Evolutionary conservation across 163 green algal species (phyloP), one percentile per base, ranked within the genome.

Genomic region (Trebouxiophyceae sp.): DNA sequence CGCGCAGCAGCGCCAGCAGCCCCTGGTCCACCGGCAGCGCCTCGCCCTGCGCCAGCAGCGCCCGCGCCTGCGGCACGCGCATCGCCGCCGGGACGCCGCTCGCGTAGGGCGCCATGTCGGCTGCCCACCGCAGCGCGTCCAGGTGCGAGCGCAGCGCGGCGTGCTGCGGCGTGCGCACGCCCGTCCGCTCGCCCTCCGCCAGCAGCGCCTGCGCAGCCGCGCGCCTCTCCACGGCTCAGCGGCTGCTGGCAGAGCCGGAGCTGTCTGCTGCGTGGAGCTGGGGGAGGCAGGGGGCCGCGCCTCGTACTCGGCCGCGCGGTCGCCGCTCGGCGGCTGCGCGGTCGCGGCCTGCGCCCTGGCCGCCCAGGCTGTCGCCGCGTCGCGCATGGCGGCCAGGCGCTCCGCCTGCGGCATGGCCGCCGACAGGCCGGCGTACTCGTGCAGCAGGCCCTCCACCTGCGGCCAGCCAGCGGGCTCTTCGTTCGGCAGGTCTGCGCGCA

Each of bases 161-260:
- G 3, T 81, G 59, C 62, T 80, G 60, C 31, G 66, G 62, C 60
- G 76, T 70, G 19, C 33, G 20, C 56, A 82, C 31, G 19, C 68
- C 73, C 46, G 72, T 32, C 0, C 7, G 29, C 54, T 66, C 19
- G 20, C 76, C 76, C 12, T 67, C 58, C 47, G 77, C 69, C 46
- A 70, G 12, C 46, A 68, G 22, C 28, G 29, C 31, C 62, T 68
- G 62, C 62, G 60, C n/a, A 23, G 30, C 19, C n/a, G n/a, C n/a
- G n/a, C n/a, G n/a, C n/a, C n/a, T n/a, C n/a, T n/a, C n/a, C n/a
- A n/a, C n/a, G n/a, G n/a, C n/a, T n/a, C n/a, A n/a, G n/a, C n/a
- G n/a, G n/a, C n/a, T n/a, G n/a, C n/a, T n/a, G n/a, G n/a, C n/a
- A n/a, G n/a, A n/a, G n/a, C n/a, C n/a, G n/a, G n/a, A n/a, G n/a